Base-by-base conservation (phyloP, 805 yeast species). In the Tetrapisispora iriomotensis region DNA sequence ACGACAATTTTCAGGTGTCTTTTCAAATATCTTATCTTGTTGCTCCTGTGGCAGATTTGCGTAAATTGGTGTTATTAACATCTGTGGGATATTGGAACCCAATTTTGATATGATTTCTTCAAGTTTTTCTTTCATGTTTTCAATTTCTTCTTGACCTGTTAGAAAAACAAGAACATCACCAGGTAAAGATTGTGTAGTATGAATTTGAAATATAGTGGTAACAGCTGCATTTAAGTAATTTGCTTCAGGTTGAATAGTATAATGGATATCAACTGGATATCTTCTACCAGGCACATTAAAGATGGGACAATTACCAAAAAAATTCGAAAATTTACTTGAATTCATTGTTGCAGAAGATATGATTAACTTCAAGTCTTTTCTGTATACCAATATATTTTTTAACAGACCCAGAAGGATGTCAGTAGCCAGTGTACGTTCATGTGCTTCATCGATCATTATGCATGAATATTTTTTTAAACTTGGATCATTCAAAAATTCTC, bases 81-180 rank as follows among this genome's bases (percentile, higher is more conserved):
- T 62, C 19, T 77, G 82, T 21, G 67, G 72, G 47, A 77, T 71
- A 40, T 68, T 70, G 3, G 70, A 57, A 0, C 88, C 88, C 18
- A 88, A 54, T 47, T 75, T 79, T 7, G 61, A 61, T 32, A 75
- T 64, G 0, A 90, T 79, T n/a, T 82, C 88, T 6, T 68, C 60
- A 17, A 88, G 56, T 36, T 74, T 75, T 38, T 82, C 90, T 34
- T 79, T 85, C 72, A 80, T 71, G 2, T 75, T 68, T 50, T 92
- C 97, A 42, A 92, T 92, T 53, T 90, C 98, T 41, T 90, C 97
- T 58, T 92, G 97, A 28, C 98, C 98, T 0, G 97, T 92, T 36
- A 90, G 61, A 58, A 90, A 90, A 1, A 90, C 94, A 22, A 92
- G 63, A 13, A 90, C 83, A 56, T 92, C 98, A 3, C 96, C 95